Base-by-base conservation (phyloP, 106 monocot species). In the Agapanthus africanus region DNA sequence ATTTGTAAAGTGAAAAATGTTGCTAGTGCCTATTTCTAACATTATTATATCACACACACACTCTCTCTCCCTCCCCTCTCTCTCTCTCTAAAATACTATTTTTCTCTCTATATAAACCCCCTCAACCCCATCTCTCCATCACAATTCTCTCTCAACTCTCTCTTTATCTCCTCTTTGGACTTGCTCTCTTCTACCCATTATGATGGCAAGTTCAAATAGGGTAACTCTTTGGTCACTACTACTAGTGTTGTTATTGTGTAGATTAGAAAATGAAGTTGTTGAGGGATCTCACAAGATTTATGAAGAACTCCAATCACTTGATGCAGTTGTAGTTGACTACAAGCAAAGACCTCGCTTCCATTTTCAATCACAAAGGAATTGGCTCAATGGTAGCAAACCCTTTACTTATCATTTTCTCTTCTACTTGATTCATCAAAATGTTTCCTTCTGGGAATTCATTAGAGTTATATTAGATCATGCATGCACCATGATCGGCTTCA, bases 21-120 rank as follows among this genome's bases (percentile, higher is more conserved):
- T n/a, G n/a, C n/a, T n/a, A n/a, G n/a, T n/a, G n/a, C n/a, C n/a
- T n/a, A n/a, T n/a, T n/a, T n/a, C n/a, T n/a, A n/a, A n/a, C n/a
- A n/a, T n/a, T n/a, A n/a, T n/a, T n/a, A n/a, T n/a, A n/a, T n/a
- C n/a, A n/a, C n/a, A n/a, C n/a, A n/a, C n/a, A n/a, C n/a, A n/a
- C n/a, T n/a, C n/a, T n/a, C n/a, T n/a, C n/a, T n/a, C n/a, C n/a
- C n/a, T n/a, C n/a, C n/a, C n/a, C n/a, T n/a, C n/a, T n/a, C n/a
- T n/a, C n/a, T n/a, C n/a, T n/a, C n/a, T n/a, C n/a, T n/a, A n/a
- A n/a, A n/a, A n/a, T n/a, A n/a, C n/a, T n/a, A n/a, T n/a, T 44
- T 44, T 44, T 44, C 42, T 44, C 9, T 54, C 54, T 54, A 19
- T 54, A 54, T 54, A 54, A 54, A 54, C 54, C 54, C 54, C 54